Evolutionary conservation across 805 yeast species (phyloP).

Genomic region (Myxozyma melibiosi): DNA sequence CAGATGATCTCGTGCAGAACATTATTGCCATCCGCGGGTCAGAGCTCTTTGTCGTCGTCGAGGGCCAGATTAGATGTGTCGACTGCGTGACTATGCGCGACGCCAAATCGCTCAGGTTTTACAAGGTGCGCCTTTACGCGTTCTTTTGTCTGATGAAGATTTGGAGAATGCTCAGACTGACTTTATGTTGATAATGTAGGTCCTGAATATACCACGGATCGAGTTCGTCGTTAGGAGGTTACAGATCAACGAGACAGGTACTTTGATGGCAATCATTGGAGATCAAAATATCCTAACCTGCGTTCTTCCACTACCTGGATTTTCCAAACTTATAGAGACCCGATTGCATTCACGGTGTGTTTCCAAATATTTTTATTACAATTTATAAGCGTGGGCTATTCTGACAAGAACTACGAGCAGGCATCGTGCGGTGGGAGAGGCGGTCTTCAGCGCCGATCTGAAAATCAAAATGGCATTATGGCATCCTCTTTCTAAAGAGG

Average conservation of each 20-base stretch:
- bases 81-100: slow-evolving; percentile 20
- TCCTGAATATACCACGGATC: slow-evolving; percentile 16
- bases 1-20: not conserved
- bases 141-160: not conserved
- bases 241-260: slow-evolving; percentile 28
- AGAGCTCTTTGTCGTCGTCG: slow-evolving; percentile 21
- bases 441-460: not conserved
- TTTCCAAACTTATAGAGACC: slow-evolving; percentile 14
- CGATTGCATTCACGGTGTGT: slow-evolving; percentile 15
- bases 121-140: slow-evolving; percentile 27
- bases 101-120: not conserved
- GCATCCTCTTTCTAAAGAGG: slow-evolving; percentile 32
- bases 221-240: slow-evolving; percentile 23
- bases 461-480: slow-evolving; percentile 26
- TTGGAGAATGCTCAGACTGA: not conserved
- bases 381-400: not conserved
- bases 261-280: slow-evolving; percentile 31
- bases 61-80: slow-evolving; percentile 23
- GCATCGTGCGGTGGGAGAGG: slow-evolving; percentile 12
- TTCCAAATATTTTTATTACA: not conserved
- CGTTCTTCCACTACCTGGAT: slow-evolving; percentile 25
- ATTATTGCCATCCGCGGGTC: slow-evolving; percentile 25
- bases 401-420: not conserved
- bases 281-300: slow-evolving; percentile 16
- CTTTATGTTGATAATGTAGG: slow-evolving; percentile 2